Evolutionary conservation across 2,329 filamentous ascomycete genomes (phyloP).

Genomic region (Stromatinia cepivora): DNA sequence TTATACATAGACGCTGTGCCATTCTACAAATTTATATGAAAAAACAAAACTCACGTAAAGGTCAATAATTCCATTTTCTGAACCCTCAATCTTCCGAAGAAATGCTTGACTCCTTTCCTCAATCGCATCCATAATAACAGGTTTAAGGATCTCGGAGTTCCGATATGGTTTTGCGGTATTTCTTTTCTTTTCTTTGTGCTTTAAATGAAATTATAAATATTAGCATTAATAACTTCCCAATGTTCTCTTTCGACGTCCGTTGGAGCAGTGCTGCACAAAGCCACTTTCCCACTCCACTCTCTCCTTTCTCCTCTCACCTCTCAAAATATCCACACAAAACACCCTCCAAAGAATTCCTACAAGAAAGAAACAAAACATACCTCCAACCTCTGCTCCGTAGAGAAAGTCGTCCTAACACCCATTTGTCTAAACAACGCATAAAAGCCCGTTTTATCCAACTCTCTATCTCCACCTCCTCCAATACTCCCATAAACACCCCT

Average conservation of each 20-base stretch:
- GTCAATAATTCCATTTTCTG: constrained; percentile 52
- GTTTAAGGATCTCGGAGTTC: constrained; percentile 64
- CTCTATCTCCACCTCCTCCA: constrained; percentile 34
- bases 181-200: constrained; percentile 65
- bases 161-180: constrained; percentile 67
- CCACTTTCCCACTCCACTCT: background rate
- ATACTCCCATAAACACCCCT: constrained; percentile 64
- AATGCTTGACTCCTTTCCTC: constrained; percentile 57
- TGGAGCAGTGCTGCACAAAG: background rate
- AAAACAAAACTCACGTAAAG: constrained; percentile 52
- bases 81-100: constrained; percentile 51
- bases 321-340: no score
- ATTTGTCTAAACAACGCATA: constrained; percentile 62
- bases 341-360: background rate
- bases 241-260: background rate
- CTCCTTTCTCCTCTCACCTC: no score
- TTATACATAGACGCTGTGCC: background rate
- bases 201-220: background rate
- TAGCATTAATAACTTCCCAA: background rate
- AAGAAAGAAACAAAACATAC: constrained; percentile 26
- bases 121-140: constrained; percentile 57
- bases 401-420: constrained; percentile 43
- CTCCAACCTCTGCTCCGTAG: constrained; percentile 38
- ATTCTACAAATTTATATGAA: no score
- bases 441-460: constrained; percentile 60